Conservation (phyloP, 768 basidiomycete genomes). For the Suillus brevipes region DNA sequence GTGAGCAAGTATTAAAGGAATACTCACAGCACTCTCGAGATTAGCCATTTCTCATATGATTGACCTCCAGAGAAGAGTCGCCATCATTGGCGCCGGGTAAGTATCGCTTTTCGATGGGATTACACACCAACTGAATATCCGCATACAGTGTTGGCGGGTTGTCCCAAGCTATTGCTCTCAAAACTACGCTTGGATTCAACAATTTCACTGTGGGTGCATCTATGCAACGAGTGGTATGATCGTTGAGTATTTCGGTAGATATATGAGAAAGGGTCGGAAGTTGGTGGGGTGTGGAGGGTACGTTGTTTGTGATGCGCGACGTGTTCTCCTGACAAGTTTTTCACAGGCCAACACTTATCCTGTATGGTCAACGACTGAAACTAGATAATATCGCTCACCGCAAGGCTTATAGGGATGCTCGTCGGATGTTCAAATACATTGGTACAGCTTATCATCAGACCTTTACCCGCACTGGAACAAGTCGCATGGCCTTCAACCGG, state of each 20-base stretch:
- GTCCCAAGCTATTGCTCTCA: constrained; percentile 43
- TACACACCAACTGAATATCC: not conserved
- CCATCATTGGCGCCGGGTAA: constrained; percentile 25
- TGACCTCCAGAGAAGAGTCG: constrained; percentile 16
- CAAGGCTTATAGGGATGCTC: constrained; percentile 38
- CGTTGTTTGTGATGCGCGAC: constrained; percentile 18
- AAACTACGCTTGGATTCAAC: constrained; percentile 35
- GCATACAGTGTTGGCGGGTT: constrained; percentile 41
- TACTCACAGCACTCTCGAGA: not conserved
- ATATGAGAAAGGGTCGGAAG: constrained; percentile 43
- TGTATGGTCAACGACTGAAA: constrained; percentile 4
- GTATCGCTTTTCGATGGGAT: not conserved
- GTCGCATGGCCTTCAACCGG: constrained; percentile 41
- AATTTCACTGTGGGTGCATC: constrained; percentile 40
- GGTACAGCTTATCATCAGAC: constrained; percentile 51
- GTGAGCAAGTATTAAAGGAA: constrained; percentile 3
- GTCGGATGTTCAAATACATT: constrained; percentile 43
- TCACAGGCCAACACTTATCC: constrained; percentile 32
- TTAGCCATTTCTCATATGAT: not conserved
- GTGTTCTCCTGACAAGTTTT: not conserved
- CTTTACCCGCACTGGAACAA: constrained; percentile 45
- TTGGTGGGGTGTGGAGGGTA: constrained; percentile 57
- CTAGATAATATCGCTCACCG: not conserved
- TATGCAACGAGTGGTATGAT: not conserved
- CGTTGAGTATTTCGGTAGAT: constrained; percentile 33